Evolutionary conservation across 345 rosid species (phyloP).

Genomic region (Brassica carinata): DNA sequence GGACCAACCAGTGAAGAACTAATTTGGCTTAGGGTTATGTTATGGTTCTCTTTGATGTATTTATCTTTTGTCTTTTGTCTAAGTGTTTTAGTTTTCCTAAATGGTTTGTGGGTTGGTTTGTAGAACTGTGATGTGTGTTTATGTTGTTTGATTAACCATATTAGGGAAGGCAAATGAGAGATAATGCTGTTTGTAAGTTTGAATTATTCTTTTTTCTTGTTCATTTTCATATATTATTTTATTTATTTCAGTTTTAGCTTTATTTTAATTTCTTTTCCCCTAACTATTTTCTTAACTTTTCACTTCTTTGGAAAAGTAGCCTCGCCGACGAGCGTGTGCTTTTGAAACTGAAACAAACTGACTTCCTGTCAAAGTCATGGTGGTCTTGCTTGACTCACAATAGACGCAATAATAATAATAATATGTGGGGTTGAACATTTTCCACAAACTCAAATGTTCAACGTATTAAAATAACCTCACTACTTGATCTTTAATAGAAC

Average conservation of each 20-base stretch:
- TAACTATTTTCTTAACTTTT: background rate
- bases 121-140: conserved; percentile 27
- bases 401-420: conserved; percentile 14
- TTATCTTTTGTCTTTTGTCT: background rate
- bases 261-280: conserved; percentile 11
- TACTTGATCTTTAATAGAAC: background rate
- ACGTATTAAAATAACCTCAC: background rate
- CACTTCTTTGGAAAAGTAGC: conserved; percentile 22
- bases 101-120: conserved; percentile 21
- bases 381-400: conserved; percentile 20
- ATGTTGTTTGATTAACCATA: conserved; percentile 29
- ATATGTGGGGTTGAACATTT: background rate
- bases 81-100: conserved; percentile 18
- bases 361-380: conserved; percentile 7
- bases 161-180: conserved; percentile 30
- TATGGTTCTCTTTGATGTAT: conserved; percentile 14
- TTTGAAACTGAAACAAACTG: conserved; percentile 20
- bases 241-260: background rate
- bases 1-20: conserved; percentile 38
- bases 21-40: conserved; percentile 27
- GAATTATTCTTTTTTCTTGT: background rate
- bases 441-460: background rate
- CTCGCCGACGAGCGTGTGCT: conserved; percentile 9
- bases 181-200: conserved; percentile 37
- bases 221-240: conserved; percentile 1